phyloP scores from a whole-genome alignment of 23 red algal species.

The Pyropia haitanensis region DNA sequence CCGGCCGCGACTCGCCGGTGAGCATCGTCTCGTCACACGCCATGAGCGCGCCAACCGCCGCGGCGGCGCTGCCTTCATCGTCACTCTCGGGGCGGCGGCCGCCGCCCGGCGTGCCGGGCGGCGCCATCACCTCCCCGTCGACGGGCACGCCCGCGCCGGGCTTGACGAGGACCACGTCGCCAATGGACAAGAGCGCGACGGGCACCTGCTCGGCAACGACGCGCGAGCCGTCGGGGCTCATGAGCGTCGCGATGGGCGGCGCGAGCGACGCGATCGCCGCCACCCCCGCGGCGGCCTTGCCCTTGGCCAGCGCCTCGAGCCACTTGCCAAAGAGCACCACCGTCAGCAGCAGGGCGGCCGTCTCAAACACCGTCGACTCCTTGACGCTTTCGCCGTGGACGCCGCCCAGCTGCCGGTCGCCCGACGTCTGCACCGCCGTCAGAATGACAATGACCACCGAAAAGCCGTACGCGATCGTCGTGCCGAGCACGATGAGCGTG shows the following conservation, averaged over 20 bases:
- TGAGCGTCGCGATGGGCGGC: conserved; percentile 4
- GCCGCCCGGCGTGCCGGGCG: conserved; percentile 8
- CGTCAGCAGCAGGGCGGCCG: conserved; percentile 27
- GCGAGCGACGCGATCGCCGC: background rate
- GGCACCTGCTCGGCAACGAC: background rate
- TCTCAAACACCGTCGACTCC: conserved; percentile 20
- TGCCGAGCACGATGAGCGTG: conserved; percentile 30
- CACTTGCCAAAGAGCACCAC: conserved; percentile 36
- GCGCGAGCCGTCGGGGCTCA: background rate
- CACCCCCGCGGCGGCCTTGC: conserved; percentile 3
- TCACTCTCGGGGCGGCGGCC: background rate
- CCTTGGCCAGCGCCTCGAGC: conserved; percentile 43
- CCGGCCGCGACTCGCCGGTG: conserved; percentile 35
- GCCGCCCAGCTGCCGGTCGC: too few relatives aligned
- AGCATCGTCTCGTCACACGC: conserved; percentile 50
- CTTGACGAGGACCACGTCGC: too few relatives aligned
- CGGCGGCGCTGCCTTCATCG: background rate
- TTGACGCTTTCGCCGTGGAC: too few relatives aligned
- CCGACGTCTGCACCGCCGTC: background rate
- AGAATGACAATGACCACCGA: conserved; percentile 17
- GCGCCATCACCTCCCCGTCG: conserved; percentile 12
- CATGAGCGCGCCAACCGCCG: background rate
- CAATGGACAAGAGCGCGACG: background rate
- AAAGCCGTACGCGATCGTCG: conserved; percentile 29
- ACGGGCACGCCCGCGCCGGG: background rate